Conservation (phyloP, 805 yeast genomes). For the Wickerhamiella allomyrinae region DNA sequence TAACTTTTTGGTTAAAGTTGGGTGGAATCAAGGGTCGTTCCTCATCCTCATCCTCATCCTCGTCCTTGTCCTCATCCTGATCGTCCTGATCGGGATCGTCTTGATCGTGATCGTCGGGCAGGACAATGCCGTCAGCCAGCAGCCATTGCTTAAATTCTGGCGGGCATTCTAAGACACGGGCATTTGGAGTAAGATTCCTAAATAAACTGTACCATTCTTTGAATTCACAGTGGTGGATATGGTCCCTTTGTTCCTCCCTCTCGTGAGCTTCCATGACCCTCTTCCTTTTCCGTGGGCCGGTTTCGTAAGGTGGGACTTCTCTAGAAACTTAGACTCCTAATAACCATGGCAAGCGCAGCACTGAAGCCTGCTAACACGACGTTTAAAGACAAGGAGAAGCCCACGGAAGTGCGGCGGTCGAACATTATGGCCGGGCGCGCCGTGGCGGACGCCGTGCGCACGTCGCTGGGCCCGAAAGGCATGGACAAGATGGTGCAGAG, state of each 20-base stretch:
- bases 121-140: constrained; percentile 49
- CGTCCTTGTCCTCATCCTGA: constrained; percentile 20
- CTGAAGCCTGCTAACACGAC: constrained; percentile 42
- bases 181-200: constrained; percentile 34
- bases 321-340: background rate
- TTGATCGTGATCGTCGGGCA: constrained; percentile 40
- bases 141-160: constrained; percentile 43
- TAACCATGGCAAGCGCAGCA: background rate
- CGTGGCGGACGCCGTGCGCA: constrained; percentile 88
- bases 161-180: constrained; percentile 45
- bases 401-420: constrained; percentile 81
- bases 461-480: constrained; percentile 95
- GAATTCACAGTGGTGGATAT: background rate
- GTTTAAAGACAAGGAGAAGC: constrained; percentile 86
- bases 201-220: constrained; percentile 42
- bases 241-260: too few species aligned
- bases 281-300: too few species aligned
- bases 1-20: constrained; percentile 44
- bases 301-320: constrained; percentile 1
- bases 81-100: too few species aligned
- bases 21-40: constrained; percentile 31
- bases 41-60: constrained; percentile 16
- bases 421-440: constrained; percentile 88
- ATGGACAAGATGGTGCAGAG: constrained; percentile 98
- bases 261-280: too few species aligned